Conservation (phyloP, 768 basidiomycete species). For the Suillus brevipes region DNA sequence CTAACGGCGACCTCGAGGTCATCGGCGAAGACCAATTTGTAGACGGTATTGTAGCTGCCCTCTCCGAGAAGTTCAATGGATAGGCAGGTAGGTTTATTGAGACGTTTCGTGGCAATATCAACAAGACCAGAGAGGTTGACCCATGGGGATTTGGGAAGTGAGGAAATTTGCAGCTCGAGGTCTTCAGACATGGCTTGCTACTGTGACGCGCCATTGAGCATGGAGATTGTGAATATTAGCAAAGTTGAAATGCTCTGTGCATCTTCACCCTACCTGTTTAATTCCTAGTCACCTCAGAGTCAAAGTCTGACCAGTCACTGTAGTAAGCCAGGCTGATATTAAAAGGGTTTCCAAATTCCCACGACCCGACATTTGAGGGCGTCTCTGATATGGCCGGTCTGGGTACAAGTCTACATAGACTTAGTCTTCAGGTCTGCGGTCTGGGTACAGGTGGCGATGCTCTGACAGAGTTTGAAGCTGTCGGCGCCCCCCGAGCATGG, state of each 20-base stretch:
- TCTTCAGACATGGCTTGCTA: background rate
- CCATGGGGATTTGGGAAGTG: background rate
- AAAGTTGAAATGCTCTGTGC: background rate
- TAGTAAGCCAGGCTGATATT: too few species aligned
- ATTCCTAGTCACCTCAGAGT: background rate
- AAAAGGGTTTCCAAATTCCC: too few species aligned
- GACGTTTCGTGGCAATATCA: background rate
- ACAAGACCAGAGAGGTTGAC: background rate
- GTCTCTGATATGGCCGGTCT: background rate
- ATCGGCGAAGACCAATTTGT: background rate
- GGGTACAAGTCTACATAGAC: background rate
- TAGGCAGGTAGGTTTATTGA: background rate
- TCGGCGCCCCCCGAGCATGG: background rate
- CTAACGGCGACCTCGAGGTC: background rate
- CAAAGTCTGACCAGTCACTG: too few species aligned
- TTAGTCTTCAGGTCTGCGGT: background rate
- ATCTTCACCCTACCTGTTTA: background rate
- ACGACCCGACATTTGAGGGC: too few species aligned
- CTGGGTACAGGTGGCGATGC: background rate
- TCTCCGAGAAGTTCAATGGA: background rate
- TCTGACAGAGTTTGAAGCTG: background rate
- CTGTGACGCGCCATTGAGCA: background rate
- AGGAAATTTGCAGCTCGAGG: background rate
- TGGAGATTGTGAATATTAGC: background rate
- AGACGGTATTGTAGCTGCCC: background rate